phyloP scores from a whole-genome alignment of 2,329 filamentous ascomycete species.

The Aureobasidium leucospermi region DNA sequence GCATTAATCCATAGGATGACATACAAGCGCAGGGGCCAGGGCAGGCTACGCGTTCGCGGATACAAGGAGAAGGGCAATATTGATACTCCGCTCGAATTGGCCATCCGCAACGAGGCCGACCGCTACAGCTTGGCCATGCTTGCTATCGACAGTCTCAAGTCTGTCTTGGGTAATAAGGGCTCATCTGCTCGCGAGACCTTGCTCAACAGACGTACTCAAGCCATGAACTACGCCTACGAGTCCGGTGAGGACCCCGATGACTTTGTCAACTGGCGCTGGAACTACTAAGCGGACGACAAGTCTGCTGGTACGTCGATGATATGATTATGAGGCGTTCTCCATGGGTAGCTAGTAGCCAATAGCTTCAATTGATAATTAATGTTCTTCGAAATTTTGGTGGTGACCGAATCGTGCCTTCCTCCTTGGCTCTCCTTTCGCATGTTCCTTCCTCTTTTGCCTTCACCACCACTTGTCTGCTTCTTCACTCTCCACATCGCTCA shows the following conservation, averaged over 20 bases:
- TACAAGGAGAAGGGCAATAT: slow-evolving; percentile 83
- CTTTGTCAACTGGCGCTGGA: slow-evolving; percentile 61
- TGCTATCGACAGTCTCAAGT: slow-evolving; percentile 61
- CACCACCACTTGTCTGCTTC: too few relatives aligned
- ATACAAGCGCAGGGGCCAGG: too few relatives aligned
- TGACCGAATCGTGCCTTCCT: too few relatives aligned
- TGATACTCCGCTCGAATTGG: slow-evolving; percentile 70
- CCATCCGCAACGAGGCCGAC: slow-evolving; percentile 70
- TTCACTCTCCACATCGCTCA: too few relatives aligned
- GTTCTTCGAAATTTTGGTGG: background rate
- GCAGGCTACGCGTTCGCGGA: too few relatives aligned
- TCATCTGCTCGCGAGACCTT: slow-evolving; percentile 56
- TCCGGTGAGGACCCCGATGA: slow-evolving; percentile 61
- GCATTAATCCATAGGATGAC: slow-evolving; percentile 64
- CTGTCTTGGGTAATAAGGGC: slow-evolving; percentile 55
- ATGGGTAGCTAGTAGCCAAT: background rate
- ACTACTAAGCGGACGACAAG: slow-evolving; percentile 27
- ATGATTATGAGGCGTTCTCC: background rate
- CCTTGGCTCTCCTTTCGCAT: too few relatives aligned
- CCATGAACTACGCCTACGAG: slow-evolving; percentile 60
- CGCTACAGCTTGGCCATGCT: slow-evolving; percentile 70
- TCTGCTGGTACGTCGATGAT: background rate
- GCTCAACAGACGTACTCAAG: slow-evolving; percentile 56
- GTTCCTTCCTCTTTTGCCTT: too few relatives aligned
- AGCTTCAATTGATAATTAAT: background rate